These are phyloP conservation scores for Ambrosiella cleistominuta DNA, from an alignment of 2,329 filamentous ascomycete species.

Conservation along the genomic window DNA sequence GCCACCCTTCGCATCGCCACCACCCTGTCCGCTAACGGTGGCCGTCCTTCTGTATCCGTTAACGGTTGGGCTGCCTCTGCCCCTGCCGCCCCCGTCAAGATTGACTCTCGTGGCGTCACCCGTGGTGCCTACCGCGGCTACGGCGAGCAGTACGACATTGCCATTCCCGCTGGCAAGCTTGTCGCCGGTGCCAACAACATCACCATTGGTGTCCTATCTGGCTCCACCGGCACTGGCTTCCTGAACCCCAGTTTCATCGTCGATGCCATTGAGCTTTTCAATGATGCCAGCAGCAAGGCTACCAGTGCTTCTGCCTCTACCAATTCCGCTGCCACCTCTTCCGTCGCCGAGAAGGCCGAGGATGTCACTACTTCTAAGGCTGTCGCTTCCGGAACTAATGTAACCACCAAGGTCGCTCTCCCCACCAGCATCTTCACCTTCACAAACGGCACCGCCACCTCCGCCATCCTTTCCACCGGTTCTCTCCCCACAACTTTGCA, in stretches of 20 bases:
- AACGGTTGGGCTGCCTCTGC: slow-evolving; percentile 33
- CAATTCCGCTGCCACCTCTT: background rate
- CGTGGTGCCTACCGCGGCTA: slow-evolving; percentile 46
- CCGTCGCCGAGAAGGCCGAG: background rate
- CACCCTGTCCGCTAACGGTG: slow-evolving; percentile 43
- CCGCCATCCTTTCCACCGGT: background rate
- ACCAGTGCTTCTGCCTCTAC: background rate
- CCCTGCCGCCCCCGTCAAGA: slow-evolving; percentile 39
- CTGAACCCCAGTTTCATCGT: slow-evolving; percentile 36
- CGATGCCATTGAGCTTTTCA: slow-evolving; percentile 13
- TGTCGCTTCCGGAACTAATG: background rate
- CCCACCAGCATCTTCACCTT: background rate
- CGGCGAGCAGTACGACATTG: slow-evolving; percentile 46
- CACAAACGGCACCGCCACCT: background rate
- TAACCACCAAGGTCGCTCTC: background rate
- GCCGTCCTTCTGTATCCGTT: slow-evolving; percentile 37
- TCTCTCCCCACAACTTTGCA: background rate
- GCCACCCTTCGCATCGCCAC: slow-evolving; percentile 48
- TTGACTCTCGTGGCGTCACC: slow-evolving; percentile 47
- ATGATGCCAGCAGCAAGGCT: background rate
- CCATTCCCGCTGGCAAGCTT: slow-evolving; percentile 41
- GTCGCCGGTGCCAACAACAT: slow-evolving; percentile 46
- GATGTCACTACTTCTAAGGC: background rate
- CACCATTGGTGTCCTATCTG: slow-evolving; percentile 39
- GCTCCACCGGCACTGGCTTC: slow-evolving; percentile 36